A percentile compares a stretch with the other conserved stretches of the same genome.
These are phyloP conservation scores for Trematosphaeria pertusa DNA, from an alignment of 2,329 filamentous ascomycete genomes.

Conservation along the genomic window DNA sequence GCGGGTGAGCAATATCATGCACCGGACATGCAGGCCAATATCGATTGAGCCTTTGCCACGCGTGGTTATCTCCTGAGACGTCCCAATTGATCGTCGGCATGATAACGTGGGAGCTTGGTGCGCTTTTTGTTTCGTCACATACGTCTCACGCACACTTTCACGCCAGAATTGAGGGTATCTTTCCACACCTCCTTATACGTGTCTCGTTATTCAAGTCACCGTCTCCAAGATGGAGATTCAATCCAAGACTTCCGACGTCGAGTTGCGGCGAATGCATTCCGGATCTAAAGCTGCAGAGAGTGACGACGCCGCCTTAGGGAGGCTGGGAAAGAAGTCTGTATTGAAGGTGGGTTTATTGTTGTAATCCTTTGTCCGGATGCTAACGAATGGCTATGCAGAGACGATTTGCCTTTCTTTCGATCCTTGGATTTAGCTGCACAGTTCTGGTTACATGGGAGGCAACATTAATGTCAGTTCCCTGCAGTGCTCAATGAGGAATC, in stretches of 20 bases:
- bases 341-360: conserved; percentile 21
- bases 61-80: too few species aligned
- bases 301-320: conserved; percentile 27
- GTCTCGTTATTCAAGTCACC: too few species aligned
- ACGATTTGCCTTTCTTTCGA: conserved; percentile 34
- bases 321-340: conserved; percentile 32
- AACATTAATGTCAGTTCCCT: conserved; percentile 27
- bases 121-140: too few species aligned
- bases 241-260: conserved; percentile 18
- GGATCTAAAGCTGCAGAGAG: conserved; percentile 15
- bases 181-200: too few species aligned
- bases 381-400: conserved; percentile 22
- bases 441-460: conserved; percentile 40
- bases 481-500: neutral
- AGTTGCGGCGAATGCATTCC: conserved; percentile 15
- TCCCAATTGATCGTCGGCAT: too few species aligned
- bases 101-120: too few species aligned
- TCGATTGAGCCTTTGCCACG: too few species aligned
- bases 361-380: too few species aligned
- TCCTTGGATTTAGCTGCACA: conserved; percentile 36
- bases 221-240: conserved; percentile 1
- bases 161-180: too few species aligned
- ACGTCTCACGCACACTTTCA: too few species aligned
- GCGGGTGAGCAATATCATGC: too few species aligned
- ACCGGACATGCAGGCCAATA: too few species aligned